Percentiles rank a stretch among this genome's conserved stretches.
phyloP scores from a whole-genome alignment of 768 basidiomycete species.

The Imleria badia region DNA sequence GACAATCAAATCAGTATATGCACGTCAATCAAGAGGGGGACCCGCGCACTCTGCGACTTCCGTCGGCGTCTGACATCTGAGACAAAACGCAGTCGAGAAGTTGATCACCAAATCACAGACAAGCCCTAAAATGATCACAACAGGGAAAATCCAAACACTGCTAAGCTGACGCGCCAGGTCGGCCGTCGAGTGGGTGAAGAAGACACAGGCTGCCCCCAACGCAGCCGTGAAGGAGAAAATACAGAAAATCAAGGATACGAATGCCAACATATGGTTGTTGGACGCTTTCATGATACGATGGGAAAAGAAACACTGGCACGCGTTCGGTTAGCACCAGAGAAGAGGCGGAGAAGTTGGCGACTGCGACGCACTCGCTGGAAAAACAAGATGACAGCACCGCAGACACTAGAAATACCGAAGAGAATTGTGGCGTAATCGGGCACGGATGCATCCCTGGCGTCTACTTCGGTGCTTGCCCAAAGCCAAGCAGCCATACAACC shows the following conservation, averaged over 20 bases:
- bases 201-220: slow-evolving; percentile 19
- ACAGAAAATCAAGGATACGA: slow-evolving; percentile 13
- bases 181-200: slow-evolving; percentile 9
- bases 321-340: not conserved
- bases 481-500: slow-evolving; percentile 19
- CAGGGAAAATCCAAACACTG: slow-evolving; percentile 18
- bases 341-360: not conserved
- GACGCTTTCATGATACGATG: slow-evolving; percentile 15
- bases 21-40: not conserved
- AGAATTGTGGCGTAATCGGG: slow-evolving; percentile 14
- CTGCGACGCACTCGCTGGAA: slow-evolving; percentile 16
- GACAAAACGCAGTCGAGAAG: slow-evolving; percentile 5
- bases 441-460: not conserved
- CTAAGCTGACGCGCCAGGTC: slow-evolving; percentile 10
- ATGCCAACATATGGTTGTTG: slow-evolving; percentile 13
- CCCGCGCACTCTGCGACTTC: slow-evolving; percentile 8
- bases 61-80: slow-evolving; percentile 1
- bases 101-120: slow-evolving; percentile 19
- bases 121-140: slow-evolving; percentile 16
- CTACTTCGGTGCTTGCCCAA: slow-evolving; percentile 14
- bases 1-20: not conserved
- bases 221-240: slow-evolving; percentile 23
- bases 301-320: slow-evolving; percentile 21
- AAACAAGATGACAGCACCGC: slow-evolving; percentile 15
- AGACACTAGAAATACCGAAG: slow-evolving; percentile 18